Base-by-base conservation (phyloP, 768 basidiomycete species). In the Macrolepiota albuminosa region DNA sequence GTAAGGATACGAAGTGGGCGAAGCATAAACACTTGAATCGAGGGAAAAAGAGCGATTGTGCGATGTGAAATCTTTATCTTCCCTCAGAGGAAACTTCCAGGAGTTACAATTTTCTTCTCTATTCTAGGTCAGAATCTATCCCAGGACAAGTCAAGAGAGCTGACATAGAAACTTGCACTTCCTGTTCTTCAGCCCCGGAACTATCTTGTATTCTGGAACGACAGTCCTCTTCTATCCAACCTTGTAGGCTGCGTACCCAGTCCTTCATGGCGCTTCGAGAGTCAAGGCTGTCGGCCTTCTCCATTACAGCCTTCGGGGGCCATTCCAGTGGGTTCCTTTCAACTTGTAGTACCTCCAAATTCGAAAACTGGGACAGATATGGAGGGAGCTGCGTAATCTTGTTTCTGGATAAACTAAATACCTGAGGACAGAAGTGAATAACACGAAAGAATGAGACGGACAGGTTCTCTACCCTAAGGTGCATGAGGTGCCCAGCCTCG, bases 321-420 rank as follows among this genome's bases (percentile, higher is more conserved):
- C 95, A 98, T 72, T 94, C 89, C 42, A 97, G 81, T 3, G 95
- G 95, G 69, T 99, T 98, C 63, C 88, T 85, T 63, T 96, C 95
- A 9, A 91, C 76, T 72, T 92, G 92, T 66, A 98, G 78, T 36
- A 97, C 81, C 50, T 85, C 84, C 43, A 99, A 78, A 54, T 81
- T 77, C 34, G 74, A 73, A 69, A 97, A 96, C 54, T 86, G 81
- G 4, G 81, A 72, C 52, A 99, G 70, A 71, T 95, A 98, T 8
- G 77, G 66, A 2, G 96, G 97, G 3, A 99, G 79, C 18, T 83
- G 80, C 40, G 82, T 81, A 60, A 99, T 78, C 71, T 86, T 90
- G 75, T 99, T 99, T 70, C 86, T 85, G 21, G 91, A 84, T 46
- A 98, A 77, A 46, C 87, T 93, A 59, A 98, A 86, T 33, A 97